Percentiles rank a stretch among this genome's conserved stretches.
Evolutionary conservation across 805 yeast species (phyloP).

Genomic region (Saccharomycopsis vini): DNA sequence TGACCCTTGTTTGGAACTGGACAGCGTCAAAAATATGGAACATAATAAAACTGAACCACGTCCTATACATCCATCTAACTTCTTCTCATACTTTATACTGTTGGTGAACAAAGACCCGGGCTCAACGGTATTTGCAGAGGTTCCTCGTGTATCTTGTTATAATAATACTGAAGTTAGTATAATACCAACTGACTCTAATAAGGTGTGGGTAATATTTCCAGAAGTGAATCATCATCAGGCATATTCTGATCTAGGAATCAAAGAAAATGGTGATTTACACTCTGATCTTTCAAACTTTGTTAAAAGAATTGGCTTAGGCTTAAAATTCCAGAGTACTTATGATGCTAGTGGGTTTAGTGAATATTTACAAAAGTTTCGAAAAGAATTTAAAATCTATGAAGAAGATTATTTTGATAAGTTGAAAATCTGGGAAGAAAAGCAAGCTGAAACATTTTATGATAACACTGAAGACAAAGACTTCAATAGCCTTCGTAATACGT

Average conservation of each 20-base stretch:
- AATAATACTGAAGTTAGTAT: conserved; percentile 4
- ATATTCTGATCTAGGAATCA: background rate
- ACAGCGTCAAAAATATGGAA: background rate
- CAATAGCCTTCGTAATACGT: no score
- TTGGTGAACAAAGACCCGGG: no score
- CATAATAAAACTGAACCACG: no score
- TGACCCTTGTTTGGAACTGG: no score
- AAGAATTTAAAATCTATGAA: conserved; percentile 11
- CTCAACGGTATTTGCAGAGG: conserved; percentile 14
- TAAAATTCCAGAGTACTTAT: conserved; percentile 13
- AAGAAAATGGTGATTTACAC: background rate
- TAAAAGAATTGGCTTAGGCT: conserved; percentile 16
- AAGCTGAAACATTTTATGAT: conserved; percentile 5
- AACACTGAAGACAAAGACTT: no score
- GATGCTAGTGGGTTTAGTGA: conserved; percentile 17
- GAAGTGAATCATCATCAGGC: conserved; percentile 2
- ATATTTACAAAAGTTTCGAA: conserved; percentile 12
- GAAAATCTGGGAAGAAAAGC: background rate
- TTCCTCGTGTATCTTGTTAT: conserved; percentile 8
- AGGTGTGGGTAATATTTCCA: conserved; percentile 15
- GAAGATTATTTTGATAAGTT: conserved; percentile 7
- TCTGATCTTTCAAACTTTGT: background rate
- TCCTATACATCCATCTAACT: no score
- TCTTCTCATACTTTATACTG: no score
- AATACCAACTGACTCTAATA: conserved; percentile 14